phyloP scores from a whole-genome alignment of 2,329 filamentous ascomycete genomes.

The Penicillium brevicompactum region DNA sequence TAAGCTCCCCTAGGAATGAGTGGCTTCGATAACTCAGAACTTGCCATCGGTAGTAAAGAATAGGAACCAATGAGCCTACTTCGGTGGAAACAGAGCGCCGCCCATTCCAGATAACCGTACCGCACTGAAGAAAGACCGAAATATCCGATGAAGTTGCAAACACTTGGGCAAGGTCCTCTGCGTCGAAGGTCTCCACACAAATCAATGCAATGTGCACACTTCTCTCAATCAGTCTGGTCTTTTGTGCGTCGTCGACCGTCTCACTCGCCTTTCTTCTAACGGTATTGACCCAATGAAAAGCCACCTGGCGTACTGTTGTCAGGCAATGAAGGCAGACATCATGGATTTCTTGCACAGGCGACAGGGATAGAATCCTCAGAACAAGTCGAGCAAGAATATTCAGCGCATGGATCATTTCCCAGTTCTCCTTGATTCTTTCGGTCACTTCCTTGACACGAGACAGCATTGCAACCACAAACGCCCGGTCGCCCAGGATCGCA shows the following conservation, averaged over 20 bases:
- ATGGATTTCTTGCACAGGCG: constrained; percentile 21
- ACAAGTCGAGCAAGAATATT: constrained; percentile 45
- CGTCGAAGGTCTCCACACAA: constrained; percentile 50
- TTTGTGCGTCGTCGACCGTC: constrained; percentile 28
- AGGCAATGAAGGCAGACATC: constrained; percentile 35
- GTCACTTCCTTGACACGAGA: constrained; percentile 33
- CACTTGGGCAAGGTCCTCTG: constrained; percentile 39
- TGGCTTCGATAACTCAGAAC: constrained; percentile 19
- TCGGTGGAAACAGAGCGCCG: constrained; percentile 4
- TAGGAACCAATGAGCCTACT: constrained; percentile 11
- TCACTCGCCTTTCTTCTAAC: constrained; percentile 32
- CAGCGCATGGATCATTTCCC: constrained; percentile 51
- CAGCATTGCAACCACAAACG: constrained; percentile 35
- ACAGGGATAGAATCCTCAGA: constrained; percentile 48
- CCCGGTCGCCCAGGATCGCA: constrained; percentile 22
- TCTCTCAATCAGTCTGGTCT: constrained; percentile 34
- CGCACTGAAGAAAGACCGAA: constrained; percentile 41
- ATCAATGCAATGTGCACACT: constrained; percentile 46
- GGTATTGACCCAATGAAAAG: constrained; percentile 43
- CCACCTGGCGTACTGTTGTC: constrained; percentile 32
- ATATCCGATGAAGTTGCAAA: constrained; percentile 30
- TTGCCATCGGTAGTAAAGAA: constrained; percentile 28
- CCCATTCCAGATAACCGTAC: constrained; percentile 42
- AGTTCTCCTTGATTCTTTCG: constrained; percentile 50
- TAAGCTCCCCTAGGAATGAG: constrained; percentile 5